These are phyloP conservation scores for Tilletia setariae DNA, from an alignment of 1,284 basidiomycete species.

Conservation along the genomic window DNA sequence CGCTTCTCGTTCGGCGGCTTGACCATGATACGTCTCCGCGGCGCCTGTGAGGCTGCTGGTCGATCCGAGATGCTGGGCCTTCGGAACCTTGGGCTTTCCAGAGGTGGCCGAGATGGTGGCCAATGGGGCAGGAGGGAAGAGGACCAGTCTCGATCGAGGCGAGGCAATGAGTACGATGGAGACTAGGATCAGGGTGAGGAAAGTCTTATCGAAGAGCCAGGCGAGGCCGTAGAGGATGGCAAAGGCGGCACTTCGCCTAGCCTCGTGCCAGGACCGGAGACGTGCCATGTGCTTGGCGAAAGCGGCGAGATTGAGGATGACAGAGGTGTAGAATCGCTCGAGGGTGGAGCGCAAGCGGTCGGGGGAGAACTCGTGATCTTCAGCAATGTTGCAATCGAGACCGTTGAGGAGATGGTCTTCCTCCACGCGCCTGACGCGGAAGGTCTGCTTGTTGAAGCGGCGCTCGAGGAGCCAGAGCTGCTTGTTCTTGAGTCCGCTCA, in stretches of 20 bases:
- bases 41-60: slow-evolving; percentile 37
- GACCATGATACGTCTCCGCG: slow-evolving; percentile 56
- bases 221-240: slow-evolving; percentile 31
- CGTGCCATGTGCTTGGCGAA: slow-evolving; percentile 60
- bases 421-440: slow-evolving; percentile 55
- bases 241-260: slow-evolving; percentile 57
- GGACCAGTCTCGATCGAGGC: slow-evolving; percentile 56
- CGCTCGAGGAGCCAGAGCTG: slow-evolving; percentile 57
- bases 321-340: slow-evolving; percentile 60
- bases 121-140: slow-evolving; percentile 62
- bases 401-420: slow-evolving; percentile 35
- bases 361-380: slow-evolving; percentile 59
- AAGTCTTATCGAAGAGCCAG: slow-evolving; percentile 23
- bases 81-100: slow-evolving; percentile 45
- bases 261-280: slow-evolving; percentile 62
- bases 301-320: slow-evolving; percentile 58
- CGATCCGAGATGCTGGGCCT: slow-evolving; percentile 46
- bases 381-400: slow-evolving; percentile 58
- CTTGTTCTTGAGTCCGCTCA: slow-evolving; percentile 56
- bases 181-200: slow-evolving; percentile 46
- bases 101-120: slow-evolving; percentile 53
- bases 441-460: slow-evolving; percentile 59
- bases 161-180: slow-evolving; percentile 58
- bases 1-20: slow-evolving; percentile 59
- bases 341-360: slow-evolving; percentile 61